Evolutionary conservation across 2,329 filamentous ascomycete species (phyloP).

Genomic region (Fusarium phyllophilum): DNA sequence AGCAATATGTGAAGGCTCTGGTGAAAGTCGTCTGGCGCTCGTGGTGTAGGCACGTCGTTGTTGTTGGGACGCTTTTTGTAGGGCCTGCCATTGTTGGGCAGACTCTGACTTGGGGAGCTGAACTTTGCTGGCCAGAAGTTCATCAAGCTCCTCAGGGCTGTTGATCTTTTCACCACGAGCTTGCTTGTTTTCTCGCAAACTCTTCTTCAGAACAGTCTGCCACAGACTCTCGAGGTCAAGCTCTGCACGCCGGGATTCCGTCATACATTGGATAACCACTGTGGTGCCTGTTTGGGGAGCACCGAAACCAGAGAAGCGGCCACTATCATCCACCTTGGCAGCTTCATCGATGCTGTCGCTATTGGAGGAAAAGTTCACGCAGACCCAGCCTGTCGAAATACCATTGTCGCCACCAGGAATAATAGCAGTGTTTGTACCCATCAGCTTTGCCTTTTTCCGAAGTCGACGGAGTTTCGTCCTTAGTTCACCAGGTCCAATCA

Average conservation of each 20-base stretch:
- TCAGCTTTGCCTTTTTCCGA: conserved; percentile 81
- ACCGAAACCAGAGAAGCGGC: conserved; percentile 82
- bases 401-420: conserved; percentile 79
- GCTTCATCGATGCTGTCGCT: conserved; percentile 63
- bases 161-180: conserved; percentile 42
- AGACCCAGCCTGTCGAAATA: conserved; percentile 94
- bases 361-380: conserved; percentile 84
- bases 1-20: neutral
- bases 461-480: conserved; percentile 87
- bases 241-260: conserved; percentile 62
- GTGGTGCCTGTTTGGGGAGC: conserved; percentile 59
- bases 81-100: conserved; percentile 50
- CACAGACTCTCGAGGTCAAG: conserved; percentile 65
- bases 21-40: conserved; percentile 38
- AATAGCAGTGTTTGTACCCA: conserved; percentile 76
- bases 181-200: conserved; percentile 45
- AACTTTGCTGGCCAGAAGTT: conserved; percentile 46
- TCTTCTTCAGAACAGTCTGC: conserved; percentile 54
- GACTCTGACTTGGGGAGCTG: conserved; percentile 47
- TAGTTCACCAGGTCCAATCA: conserved; percentile 89
- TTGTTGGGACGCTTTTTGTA: conserved; percentile 49
- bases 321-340: conserved; percentile 57
- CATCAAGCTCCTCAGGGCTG: conserved; percentile 44
- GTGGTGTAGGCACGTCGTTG: conserved; percentile 51
- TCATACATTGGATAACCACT: conserved; percentile 68